Conservation (phyloP, 305 asterid species). For the Solanum hybrid region DNA sequence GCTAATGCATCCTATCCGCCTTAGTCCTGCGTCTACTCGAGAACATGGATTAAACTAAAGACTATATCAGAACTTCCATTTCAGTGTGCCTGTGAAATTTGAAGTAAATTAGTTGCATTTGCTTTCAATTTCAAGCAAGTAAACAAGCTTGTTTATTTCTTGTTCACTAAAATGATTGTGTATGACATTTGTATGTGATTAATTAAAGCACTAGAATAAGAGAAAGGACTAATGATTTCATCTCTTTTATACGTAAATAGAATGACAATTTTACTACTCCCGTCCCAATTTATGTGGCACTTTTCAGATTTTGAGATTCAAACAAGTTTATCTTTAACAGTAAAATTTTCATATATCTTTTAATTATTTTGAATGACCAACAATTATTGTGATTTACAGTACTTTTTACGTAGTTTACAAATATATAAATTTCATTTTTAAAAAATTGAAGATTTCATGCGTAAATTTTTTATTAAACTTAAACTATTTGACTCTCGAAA, state of each 20-base stretch:
- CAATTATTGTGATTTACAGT: too few relatives aligned
- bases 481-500: neutral
- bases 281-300: accelerated
- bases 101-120: neutral
- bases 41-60: neutral
- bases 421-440: too few relatives aligned
- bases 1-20: neutral
- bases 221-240: neutral
- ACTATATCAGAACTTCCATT: neutral
- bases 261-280: neutral
- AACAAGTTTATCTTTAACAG: accelerated
- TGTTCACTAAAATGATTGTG: neutral
- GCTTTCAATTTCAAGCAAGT: neutral
- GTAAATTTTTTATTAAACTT: accelerated
- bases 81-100: neutral
- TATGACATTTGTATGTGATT: neutral
- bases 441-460: neutral
- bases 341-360: too few relatives aligned
- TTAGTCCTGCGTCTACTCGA: neutral
- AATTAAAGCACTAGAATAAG: neutral
- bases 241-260: neutral
- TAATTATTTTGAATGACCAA: too few relatives aligned
- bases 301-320: neutral
- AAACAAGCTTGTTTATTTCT: neutral
- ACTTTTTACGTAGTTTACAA: neutral